Evolutionary conservation across 208 protist genomes (phyloP).

Genomic region (Herpetomonas tarakana): DNA sequence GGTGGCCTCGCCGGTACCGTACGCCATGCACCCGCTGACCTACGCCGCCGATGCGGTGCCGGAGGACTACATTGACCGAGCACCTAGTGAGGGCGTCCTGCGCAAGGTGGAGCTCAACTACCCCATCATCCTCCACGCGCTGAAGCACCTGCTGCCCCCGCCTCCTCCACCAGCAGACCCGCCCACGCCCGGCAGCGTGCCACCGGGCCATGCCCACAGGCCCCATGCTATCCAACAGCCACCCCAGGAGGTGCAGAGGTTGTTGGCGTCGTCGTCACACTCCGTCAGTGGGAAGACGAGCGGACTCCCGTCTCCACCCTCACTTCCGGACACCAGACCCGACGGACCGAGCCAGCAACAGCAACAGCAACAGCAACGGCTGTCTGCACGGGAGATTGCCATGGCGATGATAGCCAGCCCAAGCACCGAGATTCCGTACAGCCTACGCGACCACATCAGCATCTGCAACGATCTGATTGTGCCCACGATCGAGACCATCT

Average conservation of each 20-base stretch:
- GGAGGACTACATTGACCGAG: slow-evolving; percentile 51
- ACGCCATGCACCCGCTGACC: background rate
- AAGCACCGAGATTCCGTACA: background rate
- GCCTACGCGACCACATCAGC: background rate
- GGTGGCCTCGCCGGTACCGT: too few species aligned
- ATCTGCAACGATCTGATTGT: slow-evolving; percentile 31
- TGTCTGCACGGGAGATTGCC: too few species aligned
- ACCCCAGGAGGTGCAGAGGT: too few species aligned
- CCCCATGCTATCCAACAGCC: too few species aligned
- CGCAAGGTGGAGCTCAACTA: slow-evolving; percentile 30
- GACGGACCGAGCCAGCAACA: too few species aligned
- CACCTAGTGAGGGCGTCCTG: slow-evolving; percentile 26
- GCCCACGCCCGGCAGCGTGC: too few species aligned
- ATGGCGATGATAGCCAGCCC: background rate
- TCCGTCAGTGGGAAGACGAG: too few species aligned
- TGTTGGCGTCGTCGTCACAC: too few species aligned
- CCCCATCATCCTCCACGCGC: slow-evolving; percentile 27
- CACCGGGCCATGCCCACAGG: too few species aligned
- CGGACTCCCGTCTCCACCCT: too few species aligned
- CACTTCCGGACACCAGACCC: too few species aligned
- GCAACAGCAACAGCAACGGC: too few species aligned
- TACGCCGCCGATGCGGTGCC: slow-evolving; percentile 56
- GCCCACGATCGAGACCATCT: slow-evolving; percentile 48
- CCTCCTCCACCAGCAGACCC: background rate
- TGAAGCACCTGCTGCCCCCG: slow-evolving; percentile 25